phyloP scores from a whole-genome alignment of 2,329 filamentous ascomycete species.

The Xylariaceae sp. region DNA sequence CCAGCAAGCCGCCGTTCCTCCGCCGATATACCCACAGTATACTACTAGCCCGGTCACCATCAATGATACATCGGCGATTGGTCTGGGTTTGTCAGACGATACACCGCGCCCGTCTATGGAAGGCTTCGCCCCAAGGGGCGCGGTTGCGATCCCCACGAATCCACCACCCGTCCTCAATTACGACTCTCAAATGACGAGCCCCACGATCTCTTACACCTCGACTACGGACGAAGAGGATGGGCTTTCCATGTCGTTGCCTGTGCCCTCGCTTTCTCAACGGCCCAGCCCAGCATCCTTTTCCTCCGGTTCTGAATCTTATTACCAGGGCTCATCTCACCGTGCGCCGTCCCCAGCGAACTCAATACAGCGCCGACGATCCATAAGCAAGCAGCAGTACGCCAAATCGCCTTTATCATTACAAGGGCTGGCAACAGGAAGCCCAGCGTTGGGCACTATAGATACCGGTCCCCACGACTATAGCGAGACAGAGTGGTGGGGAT shows the following conservation, averaged over 20 bases:
- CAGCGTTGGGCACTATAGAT: constrained; percentile 49
- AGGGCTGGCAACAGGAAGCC: constrained; percentile 55
- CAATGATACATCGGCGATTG: constrained; percentile 43
- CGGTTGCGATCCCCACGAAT: constrained; percentile 35
- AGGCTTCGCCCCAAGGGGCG: constrained; percentile 49
- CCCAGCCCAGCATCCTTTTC: constrained; percentile 53
- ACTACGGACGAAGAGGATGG: constrained; percentile 85
- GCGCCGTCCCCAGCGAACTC: constrained; percentile 35
- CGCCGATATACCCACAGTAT: constrained; percentile 27
- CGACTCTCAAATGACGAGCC: constrained; percentile 52
- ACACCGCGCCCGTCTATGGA: constrained; percentile 56
- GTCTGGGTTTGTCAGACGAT: constrained; percentile 56
- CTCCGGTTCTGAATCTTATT: constrained; percentile 70
- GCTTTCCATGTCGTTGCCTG: constrained; percentile 65
- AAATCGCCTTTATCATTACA: constrained; percentile 67
- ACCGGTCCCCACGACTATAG: constrained; percentile 83
- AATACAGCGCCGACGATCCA: constrained; percentile 54
- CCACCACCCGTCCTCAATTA: constrained; percentile 28
- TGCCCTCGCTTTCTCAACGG: constrained; percentile 51
- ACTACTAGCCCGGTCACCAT: constrained; percentile 16
- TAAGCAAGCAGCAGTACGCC: constrained; percentile 51
- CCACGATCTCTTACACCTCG: constrained; percentile 68
- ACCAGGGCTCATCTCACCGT: constrained; percentile 44
- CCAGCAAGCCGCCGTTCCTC: constrained; percentile 31
- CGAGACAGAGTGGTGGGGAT: constrained; percentile 98